Base-by-base conservation (phyloP, 2,329 filamentous ascomycete genomes). In the Cryphonectria radicalis region DNA sequence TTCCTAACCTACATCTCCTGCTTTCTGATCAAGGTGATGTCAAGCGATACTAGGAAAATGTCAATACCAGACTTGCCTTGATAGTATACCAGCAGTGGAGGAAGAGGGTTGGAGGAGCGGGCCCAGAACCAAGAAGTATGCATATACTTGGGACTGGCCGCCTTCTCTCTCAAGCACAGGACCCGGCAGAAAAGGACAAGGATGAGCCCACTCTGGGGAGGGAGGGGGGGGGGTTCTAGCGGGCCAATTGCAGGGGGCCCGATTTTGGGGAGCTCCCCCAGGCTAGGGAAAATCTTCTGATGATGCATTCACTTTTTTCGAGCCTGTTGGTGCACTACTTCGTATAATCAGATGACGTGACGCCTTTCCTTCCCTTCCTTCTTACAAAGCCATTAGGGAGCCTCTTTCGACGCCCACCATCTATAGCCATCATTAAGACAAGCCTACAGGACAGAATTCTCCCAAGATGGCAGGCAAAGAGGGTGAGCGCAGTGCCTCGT, bases 401-500 rank as follows among this genome's bases (percentile, higher is more conserved):
- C 42, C 37, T 14, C 40, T 40, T 42, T 3, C 8, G 19, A 3
- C 7, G 22, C 22, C 8, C 8, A 13, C 14, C 42, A n/a, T 1
- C 28, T 25, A 59, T 28, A 57, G 19, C 35, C 14, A 46, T 32
- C 55, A 14, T 46, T 8, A 25, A 64, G 25, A 22, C 22, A 11
- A 25, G 7, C 25, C 37, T 42, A n/a, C 25, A 14, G 10, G 17
- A 43, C 57, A 14, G 37, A 13, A 68, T 40, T 46, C 55, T 37
- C 10, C 40, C 59, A 65, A 22, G 63, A 72, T 72, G 70, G 67
- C 70, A 67, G 62, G 63, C 53, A 72, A 70, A 67, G 65, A 72
- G 59, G 70, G 69, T 55, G 70, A 72, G 73, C 91, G 92, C 79
- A 93, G 89, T 82, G 90, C 92, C 79, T 89, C 89, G 77, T 93